Conservation (phyloP, 345 rosid species). For the Punica granatum region DNA sequence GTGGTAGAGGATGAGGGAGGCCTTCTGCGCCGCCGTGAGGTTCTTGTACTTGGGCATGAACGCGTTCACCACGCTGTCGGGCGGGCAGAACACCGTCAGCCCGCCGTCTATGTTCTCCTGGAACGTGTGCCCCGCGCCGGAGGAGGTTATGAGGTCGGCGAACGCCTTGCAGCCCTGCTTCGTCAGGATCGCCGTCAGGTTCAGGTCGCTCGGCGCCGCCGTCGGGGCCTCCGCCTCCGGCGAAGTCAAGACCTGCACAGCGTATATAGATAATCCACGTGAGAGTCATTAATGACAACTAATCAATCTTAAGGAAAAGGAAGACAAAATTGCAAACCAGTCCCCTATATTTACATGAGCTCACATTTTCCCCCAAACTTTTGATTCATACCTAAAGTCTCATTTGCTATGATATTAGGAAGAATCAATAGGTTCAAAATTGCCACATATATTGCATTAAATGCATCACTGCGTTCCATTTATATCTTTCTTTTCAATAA, state of each 20-base stretch:
- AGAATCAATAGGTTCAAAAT: no score
- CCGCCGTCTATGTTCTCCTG: constrained; percentile 75
- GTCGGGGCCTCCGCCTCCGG: constrained; percentile 86
- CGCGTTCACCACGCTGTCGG: constrained; percentile 45
- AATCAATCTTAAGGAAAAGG: no score
- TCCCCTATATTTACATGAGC: no score
- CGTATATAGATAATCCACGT: background rate
- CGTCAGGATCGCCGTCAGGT: constrained; percentile 53
- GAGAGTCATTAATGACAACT: background rate
- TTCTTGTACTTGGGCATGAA: constrained; percentile 75
- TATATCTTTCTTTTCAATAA: no score
- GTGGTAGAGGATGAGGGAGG: constrained; percentile 57
- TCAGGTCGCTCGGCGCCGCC: constrained; percentile 49
- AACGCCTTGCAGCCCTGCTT: constrained; percentile 86
- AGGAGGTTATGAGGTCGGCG: constrained; percentile 47
- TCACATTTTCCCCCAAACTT: no score
- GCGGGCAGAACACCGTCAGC: constrained; percentile 80
- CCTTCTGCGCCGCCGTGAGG: constrained; percentile 54
- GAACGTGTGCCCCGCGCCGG: constrained; percentile 56
- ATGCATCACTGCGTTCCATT: no score
- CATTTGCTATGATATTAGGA: no score
- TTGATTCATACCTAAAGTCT: no score
- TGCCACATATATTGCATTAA: no score
- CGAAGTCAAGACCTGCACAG: constrained; percentile 43
- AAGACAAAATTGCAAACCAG: no score